Conservation (phyloP, 1,284 basidiomycete genomes). For the Papiliotrema nemorosa region DNA sequence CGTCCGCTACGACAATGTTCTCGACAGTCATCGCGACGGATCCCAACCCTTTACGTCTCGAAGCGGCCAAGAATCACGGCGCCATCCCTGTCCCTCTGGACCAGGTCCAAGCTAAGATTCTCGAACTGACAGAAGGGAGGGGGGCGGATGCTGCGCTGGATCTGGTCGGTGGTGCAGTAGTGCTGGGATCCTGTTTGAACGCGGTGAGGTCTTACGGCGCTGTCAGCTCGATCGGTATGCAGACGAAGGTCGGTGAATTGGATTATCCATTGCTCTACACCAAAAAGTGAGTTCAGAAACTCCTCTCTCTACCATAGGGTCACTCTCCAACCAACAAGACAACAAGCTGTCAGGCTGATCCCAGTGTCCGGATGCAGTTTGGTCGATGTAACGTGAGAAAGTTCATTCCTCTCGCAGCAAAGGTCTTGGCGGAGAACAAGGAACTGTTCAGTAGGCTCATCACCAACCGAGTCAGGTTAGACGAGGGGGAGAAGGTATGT, state of each 20-base stretch:
- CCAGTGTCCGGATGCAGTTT: slow-evolving; percentile 38
- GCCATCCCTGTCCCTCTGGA: slow-evolving; percentile 40
- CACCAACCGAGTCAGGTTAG: slow-evolving; percentile 37
- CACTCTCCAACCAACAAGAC: not conserved
- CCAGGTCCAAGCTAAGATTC: slow-evolving; percentile 27
- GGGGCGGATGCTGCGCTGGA: slow-evolving; percentile 54
- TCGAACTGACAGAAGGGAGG: slow-evolving; percentile 39
- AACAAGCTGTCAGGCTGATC: not conserved
- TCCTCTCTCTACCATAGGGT: too few species aligned
- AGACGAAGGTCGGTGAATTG: slow-evolving; percentile 33
- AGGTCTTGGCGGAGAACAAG: slow-evolving; percentile 55
- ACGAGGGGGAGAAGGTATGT: slow-evolving; percentile 35
- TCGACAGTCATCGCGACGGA: slow-evolving; percentile 41
- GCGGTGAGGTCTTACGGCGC: slow-evolving; percentile 75
- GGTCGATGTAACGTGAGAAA: slow-evolving; percentile 81
- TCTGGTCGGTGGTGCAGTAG: slow-evolving; percentile 71
- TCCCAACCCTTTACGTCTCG: slow-evolving; percentile 21
- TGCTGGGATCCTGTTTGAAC: slow-evolving; percentile 65
- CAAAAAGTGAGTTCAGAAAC: slow-evolving; percentile 62
- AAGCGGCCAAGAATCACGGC: slow-evolving; percentile 41
- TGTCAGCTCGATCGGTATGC: slow-evolving; percentile 72
- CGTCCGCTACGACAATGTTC: slow-evolving; percentile 47
- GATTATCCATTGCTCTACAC: slow-evolving; percentile 60
- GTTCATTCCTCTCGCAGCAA: slow-evolving; percentile 69
- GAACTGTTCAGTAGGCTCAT: slow-evolving; percentile 44